phyloP scores from a whole-genome alignment of 2,329 filamentous ascomycete genomes.

The Immersiporthe knoxdaviesiana region DNA sequence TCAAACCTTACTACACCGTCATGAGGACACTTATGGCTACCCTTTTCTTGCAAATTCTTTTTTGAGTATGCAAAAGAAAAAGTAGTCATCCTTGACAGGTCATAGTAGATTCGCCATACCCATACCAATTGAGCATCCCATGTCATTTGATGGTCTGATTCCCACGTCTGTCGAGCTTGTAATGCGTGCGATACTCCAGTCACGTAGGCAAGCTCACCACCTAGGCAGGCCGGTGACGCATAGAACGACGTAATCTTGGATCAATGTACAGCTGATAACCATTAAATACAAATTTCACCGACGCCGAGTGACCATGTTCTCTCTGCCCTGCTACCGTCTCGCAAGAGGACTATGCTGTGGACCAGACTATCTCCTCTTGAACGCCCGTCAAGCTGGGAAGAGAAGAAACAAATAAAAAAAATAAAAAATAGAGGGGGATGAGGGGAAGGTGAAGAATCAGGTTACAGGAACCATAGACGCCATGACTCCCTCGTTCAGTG shows the following conservation, averaged over 20 bases:
- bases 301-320: not conserved
- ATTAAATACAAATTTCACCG: not conserved
- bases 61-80: too few relatives aligned
- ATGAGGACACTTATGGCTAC: not conserved
- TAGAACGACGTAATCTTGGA: too few relatives aligned
- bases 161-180: not conserved
- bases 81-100: not conserved
- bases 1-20: not conserved
- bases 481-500: slow-evolving; percentile 5
- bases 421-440: not conserved
- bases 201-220: not conserved
- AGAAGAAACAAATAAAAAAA: too few relatives aligned
- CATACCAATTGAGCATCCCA: not conserved
- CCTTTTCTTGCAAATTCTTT: too few relatives aligned
- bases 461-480: slow-evolving; percentile 14
- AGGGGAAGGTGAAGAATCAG: too few relatives aligned
- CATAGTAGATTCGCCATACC: not conserved
- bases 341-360: not conserved
- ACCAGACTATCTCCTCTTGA: slow-evolving; percentile 3
- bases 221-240: not conserved
- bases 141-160: not conserved
- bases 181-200: not conserved
- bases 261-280: not conserved
- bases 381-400: slow-evolving; percentile 1
- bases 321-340: not conserved